Base-by-base conservation (phyloP, 345 rosid genomes). In the Laguncularia racemosa region DNA sequence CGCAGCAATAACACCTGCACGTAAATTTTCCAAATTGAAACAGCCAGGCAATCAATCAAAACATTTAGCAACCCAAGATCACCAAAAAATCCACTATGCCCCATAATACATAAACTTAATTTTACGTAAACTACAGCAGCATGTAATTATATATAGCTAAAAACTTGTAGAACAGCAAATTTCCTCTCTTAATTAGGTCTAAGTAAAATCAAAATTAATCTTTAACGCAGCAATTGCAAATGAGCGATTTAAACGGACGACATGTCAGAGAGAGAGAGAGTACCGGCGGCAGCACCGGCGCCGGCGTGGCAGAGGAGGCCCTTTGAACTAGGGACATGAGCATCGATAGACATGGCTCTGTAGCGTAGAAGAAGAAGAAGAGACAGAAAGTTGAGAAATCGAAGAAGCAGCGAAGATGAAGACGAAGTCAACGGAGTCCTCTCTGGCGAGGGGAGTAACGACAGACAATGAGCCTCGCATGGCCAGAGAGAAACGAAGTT, bases 271-370 rank as follows among this genome's bases (percentile, higher is more conserved):
- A 47, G 40, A 40, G 20, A 14, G 38, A 48, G 14, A 63, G 16
- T 66, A 87, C 95, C 93, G 9, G 97, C 97, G 14, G 95, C 85
- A 17, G 97, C 97, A 43, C 97, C 97, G 23, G 97, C 86, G 50
- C 79, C 93, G 11, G 93, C 97, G 63, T 90, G 87, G 75, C 91
- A 85, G 70, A 89, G 84, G 58, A 81, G 68, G n/a, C 65, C 77
- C 68, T 20, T 62, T 73, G 88, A 69, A 63, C 57, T 76, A 71
- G 72, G 78, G 71, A 38, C 69, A 64, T 81, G 87, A 64, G 89
- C 75, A 69, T 78, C 77, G 67, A 69, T 33, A 49, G 87, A 48
- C 96, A 89, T 87, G 1, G 62, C 70, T 33, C 20, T 64, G 68
- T 57, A 26, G 63, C 56, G 62, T 70, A 58, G 50, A 58, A 50